Conservation (phyloP, 345 rosid species). For the Rhizophora mangle region DNA sequence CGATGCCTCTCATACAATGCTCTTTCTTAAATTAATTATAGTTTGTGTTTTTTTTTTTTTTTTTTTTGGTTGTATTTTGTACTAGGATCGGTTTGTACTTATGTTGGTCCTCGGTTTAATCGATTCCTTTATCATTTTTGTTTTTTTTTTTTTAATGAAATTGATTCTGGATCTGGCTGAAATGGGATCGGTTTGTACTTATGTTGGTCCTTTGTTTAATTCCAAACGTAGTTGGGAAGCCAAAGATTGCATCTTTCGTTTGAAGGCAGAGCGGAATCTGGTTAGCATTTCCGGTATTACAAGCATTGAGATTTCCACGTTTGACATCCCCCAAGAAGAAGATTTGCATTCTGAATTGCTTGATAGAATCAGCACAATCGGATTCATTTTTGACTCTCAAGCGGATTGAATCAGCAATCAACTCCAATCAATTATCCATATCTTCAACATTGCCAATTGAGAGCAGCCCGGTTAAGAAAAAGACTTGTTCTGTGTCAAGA, state of each 20-base stretch:
- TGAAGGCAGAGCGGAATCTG: neutral
- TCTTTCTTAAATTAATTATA: too few species aligned
- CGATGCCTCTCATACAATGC: too few species aligned
- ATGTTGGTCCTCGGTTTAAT: neutral
- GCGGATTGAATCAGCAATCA: neutral
- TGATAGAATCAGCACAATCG: neutral
- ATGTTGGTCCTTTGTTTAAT: neutral
- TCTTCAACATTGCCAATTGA: too few species aligned
- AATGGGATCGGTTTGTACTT: neutral
- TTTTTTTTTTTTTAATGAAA: neutral
- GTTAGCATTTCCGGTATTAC: neutral
- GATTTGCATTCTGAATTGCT: neutral
- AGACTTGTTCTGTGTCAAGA: neutral
- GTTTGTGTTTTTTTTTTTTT: too few species aligned
- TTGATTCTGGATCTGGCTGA: neutral
- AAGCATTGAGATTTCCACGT: neutral
- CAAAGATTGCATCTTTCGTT: neutral
- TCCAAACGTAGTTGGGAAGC: constrained; percentile 1
- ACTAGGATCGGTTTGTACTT: too few species aligned
- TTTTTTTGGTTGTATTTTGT: too few species aligned
- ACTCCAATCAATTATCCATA: too few species aligned
- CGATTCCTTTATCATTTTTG: too few species aligned
- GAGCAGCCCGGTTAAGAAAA: too few species aligned
- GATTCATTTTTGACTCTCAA: neutral
- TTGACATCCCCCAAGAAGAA: neutral